Base-by-base conservation (phyloP, 2,329 filamentous ascomycete species). In the Fusarium vanettenii region DNA sequence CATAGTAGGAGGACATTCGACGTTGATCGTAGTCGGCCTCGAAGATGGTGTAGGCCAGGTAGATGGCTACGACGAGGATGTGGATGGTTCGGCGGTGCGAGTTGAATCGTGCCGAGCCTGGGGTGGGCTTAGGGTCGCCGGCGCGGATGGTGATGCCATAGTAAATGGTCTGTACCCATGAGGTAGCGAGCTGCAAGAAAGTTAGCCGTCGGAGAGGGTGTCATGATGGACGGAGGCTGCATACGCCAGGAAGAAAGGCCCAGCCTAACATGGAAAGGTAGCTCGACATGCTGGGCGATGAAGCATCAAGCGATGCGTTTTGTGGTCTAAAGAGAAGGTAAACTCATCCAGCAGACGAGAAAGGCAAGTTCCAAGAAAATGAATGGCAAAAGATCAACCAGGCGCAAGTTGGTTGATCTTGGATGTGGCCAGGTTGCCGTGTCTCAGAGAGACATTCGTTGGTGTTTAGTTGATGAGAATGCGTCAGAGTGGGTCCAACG, bases 31-130 rank as follows among this genome's bases (percentile, higher is more conserved):
- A 91, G 87, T 97, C 94, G 79, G 95, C 93, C 85, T 98, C 96
- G 85, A 95, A 97, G 79, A 98, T 91, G 56, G 95, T 98, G 87
- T 98, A 98, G 74, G 93, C 85, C 41, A 98, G 93, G 85, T 98
- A 99, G 70, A 90, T 85, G 59, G 92, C 87, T 60, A 98, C 92
- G 79, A 98, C 94, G 76, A 92, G 86, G 80, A 96, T 92, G 82
- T 97, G 92, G 81, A 98, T 96, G 78, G 91, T 90, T 67, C 93
- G 93, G 70, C 95, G 92, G 85, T 98, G 94, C 67, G 89, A 88
- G 73, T 89, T 87, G 82, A 90, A 94, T 75, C 91, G 91, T 3
- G 91, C 88, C n/a, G 89, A 87, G 82, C 94, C 90, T 39, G 93
- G 90, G 67, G 85, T 90, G 2, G 93, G 96, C 69, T 93, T 94